phyloP scores from a whole-genome alignment of 495 filamentous ascomycete genomes.

The Astrothelium subdiscretum region DNA sequence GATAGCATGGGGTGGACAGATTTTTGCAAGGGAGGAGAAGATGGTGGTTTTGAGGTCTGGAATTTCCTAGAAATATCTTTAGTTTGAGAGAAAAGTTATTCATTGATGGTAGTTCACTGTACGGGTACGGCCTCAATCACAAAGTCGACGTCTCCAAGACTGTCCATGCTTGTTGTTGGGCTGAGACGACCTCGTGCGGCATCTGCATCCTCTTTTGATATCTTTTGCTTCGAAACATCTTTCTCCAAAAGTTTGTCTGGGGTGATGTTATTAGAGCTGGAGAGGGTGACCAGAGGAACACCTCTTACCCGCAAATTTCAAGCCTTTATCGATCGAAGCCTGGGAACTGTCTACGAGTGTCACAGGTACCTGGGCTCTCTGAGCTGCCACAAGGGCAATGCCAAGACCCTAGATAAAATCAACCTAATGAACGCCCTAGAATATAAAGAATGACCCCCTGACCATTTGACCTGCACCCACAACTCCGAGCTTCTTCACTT shows the following conservation, averaged over 20 bases:
- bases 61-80: conserved; percentile 46
- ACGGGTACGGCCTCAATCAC: conserved; percentile 90
- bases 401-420: conserved; percentile 63
- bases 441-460: neutral
- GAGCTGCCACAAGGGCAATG: conserved; percentile 88
- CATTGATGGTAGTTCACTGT: neutral
- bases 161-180: conserved; percentile 61
- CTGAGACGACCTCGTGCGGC: conserved; percentile 53
- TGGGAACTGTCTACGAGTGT: conserved; percentile 77
- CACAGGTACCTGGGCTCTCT: conserved; percentile 73
- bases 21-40: conserved; percentile 71
- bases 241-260: conserved; percentile 85
- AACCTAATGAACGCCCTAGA: conserved; percentile 15
- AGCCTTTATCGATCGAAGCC: conserved; percentile 78
- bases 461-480: conserved; percentile 97
- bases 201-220: conserved; percentile 69
- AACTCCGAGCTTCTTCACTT: conserved; percentile 84
- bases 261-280: neutral
- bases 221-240: conserved; percentile 72
- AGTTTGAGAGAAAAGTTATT: neutral
- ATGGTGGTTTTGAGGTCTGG: conserved; percentile 73
- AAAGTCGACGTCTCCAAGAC: conserved; percentile 81
- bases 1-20: conserved; percentile 77
- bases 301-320: conserved; percentile 69
- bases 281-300: neutral